These are phyloP conservation scores for Boletus vinaceobasis DNA, from an alignment of 768 basidiomycete species.

Conservation along the genomic window DNA sequence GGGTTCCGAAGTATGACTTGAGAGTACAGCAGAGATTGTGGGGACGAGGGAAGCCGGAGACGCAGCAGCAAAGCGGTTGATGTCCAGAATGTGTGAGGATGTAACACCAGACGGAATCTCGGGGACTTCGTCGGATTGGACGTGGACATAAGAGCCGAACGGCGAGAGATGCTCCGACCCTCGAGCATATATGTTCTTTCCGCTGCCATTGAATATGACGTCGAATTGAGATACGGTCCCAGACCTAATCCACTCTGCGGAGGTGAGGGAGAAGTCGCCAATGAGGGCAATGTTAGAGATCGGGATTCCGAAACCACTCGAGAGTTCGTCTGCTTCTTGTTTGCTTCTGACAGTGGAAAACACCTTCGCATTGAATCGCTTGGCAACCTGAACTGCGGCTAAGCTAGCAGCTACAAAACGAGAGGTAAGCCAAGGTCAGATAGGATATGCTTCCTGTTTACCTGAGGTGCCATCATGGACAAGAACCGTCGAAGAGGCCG, in stretches of 20 bases:
- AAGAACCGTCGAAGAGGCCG: constrained; percentile 21
- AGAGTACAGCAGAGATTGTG: constrained; percentile 16
- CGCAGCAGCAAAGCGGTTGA: constrained; percentile 18
- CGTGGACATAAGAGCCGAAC: constrained; percentile 26
- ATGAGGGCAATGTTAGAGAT: constrained; percentile 10
- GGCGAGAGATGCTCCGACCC: constrained; percentile 21
- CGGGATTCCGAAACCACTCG: constrained; percentile 9
- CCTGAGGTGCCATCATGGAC: constrained; percentile 28
- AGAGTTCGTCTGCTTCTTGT: constrained; percentile 15
- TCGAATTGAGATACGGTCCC: constrained; percentile 18
- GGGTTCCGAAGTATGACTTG: constrained; percentile 13
- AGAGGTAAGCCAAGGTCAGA: not conserved
- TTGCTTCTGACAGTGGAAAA: constrained; percentile 20
- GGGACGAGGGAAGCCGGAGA: constrained; percentile 21
- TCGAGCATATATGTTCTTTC: constrained; percentile 11
- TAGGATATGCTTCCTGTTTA: not conserved
- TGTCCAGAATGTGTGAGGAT: constrained; percentile 19
- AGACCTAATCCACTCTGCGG: constrained; percentile 12
- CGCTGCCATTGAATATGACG: constrained; percentile 24
- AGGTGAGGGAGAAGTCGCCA: constrained; percentile 8
- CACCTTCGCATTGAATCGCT: constrained; percentile 17
- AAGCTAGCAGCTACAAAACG: constrained; percentile 18
- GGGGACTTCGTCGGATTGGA: constrained; percentile 14
- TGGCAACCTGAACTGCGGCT: constrained; percentile 26
- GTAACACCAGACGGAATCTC: constrained; percentile 18